phyloP scores from a whole-genome alignment of 2,329 filamentous ascomycete genomes.

The Calonectria pteridis region DNA sequence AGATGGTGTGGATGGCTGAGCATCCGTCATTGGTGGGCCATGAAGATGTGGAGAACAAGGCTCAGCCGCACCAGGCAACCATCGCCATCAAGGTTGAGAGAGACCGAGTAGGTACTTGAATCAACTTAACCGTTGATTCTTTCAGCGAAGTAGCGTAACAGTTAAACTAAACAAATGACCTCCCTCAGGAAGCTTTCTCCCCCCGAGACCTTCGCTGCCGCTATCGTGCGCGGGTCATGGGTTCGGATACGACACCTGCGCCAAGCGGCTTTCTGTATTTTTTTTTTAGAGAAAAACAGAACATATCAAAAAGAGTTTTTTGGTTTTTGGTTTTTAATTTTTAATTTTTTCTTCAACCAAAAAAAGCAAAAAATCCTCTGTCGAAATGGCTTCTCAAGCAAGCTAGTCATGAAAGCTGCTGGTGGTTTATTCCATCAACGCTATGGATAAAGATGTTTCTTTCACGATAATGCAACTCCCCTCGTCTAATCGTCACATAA shows the following conservation, averaged over 20 bases:
- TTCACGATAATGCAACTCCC: too few relatives aligned
- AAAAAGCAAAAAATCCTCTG: too few relatives aligned
- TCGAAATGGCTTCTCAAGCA: too few relatives aligned
- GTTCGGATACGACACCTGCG: constrained; percentile 1
- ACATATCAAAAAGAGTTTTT: too few relatives aligned
- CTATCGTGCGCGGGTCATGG: background rate
- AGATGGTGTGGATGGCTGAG: too few relatives aligned
- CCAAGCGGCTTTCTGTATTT: background rate
- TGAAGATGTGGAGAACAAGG: background rate
- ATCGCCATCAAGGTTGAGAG: background rate
- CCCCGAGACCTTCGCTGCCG: background rate
- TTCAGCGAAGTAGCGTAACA: background rate
- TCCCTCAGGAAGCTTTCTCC: background rate
- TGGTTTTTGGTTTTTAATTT: too few relatives aligned
- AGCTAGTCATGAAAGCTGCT: too few relatives aligned
- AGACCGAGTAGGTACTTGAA: background rate
- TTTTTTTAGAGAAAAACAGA: too few relatives aligned
- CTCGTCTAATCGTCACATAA: too few relatives aligned
- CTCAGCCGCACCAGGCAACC: background rate
- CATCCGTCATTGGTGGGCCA: background rate
- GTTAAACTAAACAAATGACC: background rate
- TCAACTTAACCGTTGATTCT: background rate
- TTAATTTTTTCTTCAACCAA: too few relatives aligned
- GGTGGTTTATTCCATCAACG: too few relatives aligned
- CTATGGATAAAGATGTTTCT: too few relatives aligned